These are phyloP conservation scores for Zalaria obscura DNA, from an alignment of 2,329 filamentous ascomycete genomes.

Conservation along the genomic window DNA sequence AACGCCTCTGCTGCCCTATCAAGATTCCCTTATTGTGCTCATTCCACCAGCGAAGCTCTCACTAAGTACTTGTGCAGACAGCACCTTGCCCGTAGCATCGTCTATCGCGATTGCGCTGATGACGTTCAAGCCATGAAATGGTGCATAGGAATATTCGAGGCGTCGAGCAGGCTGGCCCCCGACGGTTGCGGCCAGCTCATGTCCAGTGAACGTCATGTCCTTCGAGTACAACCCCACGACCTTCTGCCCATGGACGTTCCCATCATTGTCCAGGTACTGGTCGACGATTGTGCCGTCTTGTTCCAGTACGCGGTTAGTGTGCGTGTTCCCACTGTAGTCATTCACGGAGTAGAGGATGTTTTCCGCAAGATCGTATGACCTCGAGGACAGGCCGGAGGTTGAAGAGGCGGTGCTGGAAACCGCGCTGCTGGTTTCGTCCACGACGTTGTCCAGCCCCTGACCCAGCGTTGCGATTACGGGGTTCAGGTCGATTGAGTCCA, in stretches of 20 bases:
- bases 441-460: slow-evolving; percentile 6
- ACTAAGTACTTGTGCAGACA: slow-evolving; percentile 7
- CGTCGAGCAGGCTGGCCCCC: slow-evolving; percentile 9
- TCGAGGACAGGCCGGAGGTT: slow-evolving; percentile 13
- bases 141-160: slow-evolving; percentile 12
- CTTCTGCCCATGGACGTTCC: slow-evolving; percentile 25
- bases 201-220: slow-evolving; percentile 41
- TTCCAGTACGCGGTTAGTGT: slow-evolving; percentile 40
- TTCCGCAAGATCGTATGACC: slow-evolving; percentile 35
- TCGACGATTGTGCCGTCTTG: slow-evolving; percentile 51
- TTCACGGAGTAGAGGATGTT: slow-evolving; percentile 48
- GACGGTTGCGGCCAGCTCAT: slow-evolving; percentile 12
- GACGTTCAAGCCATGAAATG: slow-evolving; percentile 11
- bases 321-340: slow-evolving; percentile 36
- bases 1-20: background rate
- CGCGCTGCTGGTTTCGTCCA: slow-evolving; percentile 6
- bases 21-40: background rate
- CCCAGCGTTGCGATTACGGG: slow-evolving; percentile 33
- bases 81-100: slow-evolving; percentile 7
- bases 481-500: slow-evolving; percentile 46
- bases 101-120: slow-evolving; percentile 10
- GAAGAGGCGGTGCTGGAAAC: slow-evolving; percentile 14
- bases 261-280: slow-evolving; percentile 36
- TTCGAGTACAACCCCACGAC: slow-evolving; percentile 44
- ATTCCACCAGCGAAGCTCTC: slow-evolving; percentile 5